Percentiles rank a stretch among this genome's conserved stretches.
These are phyloP conservation scores for Vairimorpha necatrix DNA, from an alignment of 371 early-diverging fungal genomes.

Conservation along the genomic window DNA sequence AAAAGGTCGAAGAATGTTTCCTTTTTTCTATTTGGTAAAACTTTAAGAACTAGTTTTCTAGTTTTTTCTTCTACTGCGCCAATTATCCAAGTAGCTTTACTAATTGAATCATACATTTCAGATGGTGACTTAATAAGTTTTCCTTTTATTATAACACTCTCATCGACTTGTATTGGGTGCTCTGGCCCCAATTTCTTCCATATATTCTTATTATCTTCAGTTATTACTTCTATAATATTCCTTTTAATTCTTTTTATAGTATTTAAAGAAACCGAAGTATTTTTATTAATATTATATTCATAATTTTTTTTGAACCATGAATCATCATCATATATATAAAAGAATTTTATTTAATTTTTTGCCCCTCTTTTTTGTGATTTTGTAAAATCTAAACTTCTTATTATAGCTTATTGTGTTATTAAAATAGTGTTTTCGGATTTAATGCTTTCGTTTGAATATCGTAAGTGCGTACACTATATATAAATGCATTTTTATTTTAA, in stretches of 20 bases:
- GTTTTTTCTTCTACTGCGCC: neutral
- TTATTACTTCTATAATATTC: neutral
- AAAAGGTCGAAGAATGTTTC: neutral
- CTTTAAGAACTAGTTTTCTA: constrained; percentile 3
- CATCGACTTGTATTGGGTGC: neutral
- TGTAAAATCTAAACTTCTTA: too few relatives aligned
- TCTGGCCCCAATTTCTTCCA: neutral
- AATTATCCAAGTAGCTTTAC: neutral
- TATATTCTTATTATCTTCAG: neutral
- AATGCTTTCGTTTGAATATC: too few relatives aligned
- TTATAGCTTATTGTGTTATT: too few relatives aligned
- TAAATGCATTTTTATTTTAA: too few relatives aligned
- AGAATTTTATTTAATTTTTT: too few relatives aligned
- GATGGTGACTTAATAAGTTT: neutral
- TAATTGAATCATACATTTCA: neutral
- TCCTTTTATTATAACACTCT: neutral
- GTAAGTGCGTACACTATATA: too few relatives aligned
- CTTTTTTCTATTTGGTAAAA: constrained; percentile 7
- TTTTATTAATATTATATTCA: constrained; percentile 3
- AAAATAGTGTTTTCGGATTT: too few relatives aligned
- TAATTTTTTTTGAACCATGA: constrained; percentile 12
- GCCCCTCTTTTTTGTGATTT: too few relatives aligned
- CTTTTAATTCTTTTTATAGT: neutral
- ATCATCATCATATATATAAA: too few relatives aligned
- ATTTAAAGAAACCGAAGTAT: neutral